Conservation (phyloP, 108 stramenopile genomes). For the Cyclotella baltica region DNA sequence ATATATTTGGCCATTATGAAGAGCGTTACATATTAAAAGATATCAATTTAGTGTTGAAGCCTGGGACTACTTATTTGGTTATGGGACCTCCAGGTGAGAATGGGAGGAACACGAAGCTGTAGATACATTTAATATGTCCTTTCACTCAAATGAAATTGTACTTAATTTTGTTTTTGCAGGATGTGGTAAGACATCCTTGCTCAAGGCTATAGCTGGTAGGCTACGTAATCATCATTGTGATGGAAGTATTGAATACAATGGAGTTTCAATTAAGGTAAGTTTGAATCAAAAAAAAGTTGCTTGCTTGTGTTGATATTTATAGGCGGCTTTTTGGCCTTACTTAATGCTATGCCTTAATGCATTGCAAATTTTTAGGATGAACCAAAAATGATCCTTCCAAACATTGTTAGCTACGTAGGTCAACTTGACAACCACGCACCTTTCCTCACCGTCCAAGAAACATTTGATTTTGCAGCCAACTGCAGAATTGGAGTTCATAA, state of each 20-base stretch:
- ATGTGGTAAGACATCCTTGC: constrained; percentile 58
- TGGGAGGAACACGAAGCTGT: neutral
- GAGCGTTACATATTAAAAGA: constrained; percentile 57
- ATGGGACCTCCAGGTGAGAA: constrained; percentile 53
- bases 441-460: constrained; percentile 78
- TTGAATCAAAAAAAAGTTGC: neutral
- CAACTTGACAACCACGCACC: constrained; percentile 80
- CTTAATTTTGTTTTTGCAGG: neutral
- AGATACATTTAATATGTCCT: neutral
- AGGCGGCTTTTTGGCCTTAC: too few relatives aligned
- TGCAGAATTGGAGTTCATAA: constrained; percentile 50
- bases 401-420: constrained; percentile 61
- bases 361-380: constrained; percentile 41
- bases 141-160: neutral
- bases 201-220: constrained; percentile 53
- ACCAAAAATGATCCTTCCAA: constrained; percentile 47
- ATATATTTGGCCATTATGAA: constrained; percentile 41
- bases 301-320: neutral
- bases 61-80: constrained; percentile 71
- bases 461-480: constrained; percentile 78
- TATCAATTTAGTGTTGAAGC: constrained; percentile 68
- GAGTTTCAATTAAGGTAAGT: constrained; percentile 47
- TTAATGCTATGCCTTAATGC: too few relatives aligned
- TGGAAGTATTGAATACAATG: constrained; percentile 57
- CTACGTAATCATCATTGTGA: constrained; percentile 11